phyloP scores from a whole-genome alignment of 2,329 filamentous ascomycete species.

The Madurella fahalii region DNA sequence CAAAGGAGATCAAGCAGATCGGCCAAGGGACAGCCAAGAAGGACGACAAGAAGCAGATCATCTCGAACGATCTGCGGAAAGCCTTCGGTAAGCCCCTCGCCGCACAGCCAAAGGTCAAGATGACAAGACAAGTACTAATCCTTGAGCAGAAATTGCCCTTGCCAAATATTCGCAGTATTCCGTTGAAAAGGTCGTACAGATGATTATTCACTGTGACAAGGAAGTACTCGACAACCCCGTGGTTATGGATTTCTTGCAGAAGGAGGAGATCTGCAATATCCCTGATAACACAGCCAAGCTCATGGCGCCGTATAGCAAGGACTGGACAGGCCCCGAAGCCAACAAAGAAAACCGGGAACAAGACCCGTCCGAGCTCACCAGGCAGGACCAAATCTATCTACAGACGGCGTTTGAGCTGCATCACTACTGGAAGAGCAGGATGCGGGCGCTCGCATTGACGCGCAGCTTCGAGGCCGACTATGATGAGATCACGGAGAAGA shows the following conservation, averaged over 20 bases:
- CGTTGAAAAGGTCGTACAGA: conserved; percentile 80
- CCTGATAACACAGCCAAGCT: conserved; percentile 86
- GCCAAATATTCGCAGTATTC: conserved; percentile 85
- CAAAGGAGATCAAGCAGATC: conserved; percentile 90
- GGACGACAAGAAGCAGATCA: conserved; percentile 96
- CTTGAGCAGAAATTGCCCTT: conserved; percentile 69
- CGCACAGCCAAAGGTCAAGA: background rate
- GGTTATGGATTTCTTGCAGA: conserved; percentile 94
- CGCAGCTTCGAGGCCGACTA: conserved; percentile 83
- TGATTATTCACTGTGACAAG: conserved; percentile 92
- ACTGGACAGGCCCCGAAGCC: conserved; percentile 89
- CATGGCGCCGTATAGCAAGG: conserved; percentile 92
- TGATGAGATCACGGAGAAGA: conserved; percentile 81
- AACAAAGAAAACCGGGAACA: conserved; percentile 73
- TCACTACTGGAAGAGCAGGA: conserved; percentile 98
- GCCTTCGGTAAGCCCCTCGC: conserved; percentile 61
- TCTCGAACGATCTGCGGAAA: conserved; percentile 84
- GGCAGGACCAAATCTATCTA: conserved; percentile 93
- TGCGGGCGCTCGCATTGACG: conserved; percentile 83
- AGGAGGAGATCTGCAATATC: conserved; percentile 87
- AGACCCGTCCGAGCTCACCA: conserved; percentile 81
- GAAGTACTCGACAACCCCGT: conserved; percentile 85
- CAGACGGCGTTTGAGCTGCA: conserved; percentile 91
- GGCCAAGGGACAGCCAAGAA: conserved; percentile 69
- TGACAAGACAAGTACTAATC: conserved; percentile 30